Conservation (phyloP, 2,329 filamentous ascomycete species). For the Mariannaea elegans region DNA sequence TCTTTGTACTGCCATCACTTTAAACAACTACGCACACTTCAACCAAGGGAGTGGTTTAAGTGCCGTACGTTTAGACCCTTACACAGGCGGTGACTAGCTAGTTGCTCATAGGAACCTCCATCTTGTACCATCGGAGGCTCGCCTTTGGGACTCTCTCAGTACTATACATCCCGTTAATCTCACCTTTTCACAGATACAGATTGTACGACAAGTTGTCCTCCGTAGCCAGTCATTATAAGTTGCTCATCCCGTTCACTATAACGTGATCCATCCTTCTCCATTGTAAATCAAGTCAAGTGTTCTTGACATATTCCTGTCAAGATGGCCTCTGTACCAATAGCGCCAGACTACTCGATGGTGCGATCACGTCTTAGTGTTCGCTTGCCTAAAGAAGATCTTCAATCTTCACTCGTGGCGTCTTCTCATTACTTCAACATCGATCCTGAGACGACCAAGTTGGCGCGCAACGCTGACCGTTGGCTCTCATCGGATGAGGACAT, state of each 20-base stretch:
- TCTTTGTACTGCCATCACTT: background rate
- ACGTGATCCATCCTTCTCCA: conserved; percentile 8
- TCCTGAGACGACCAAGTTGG: conserved; percentile 32
- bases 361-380: conserved; percentile 38
- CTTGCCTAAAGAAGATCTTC: conserved; percentile 36
- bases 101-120: conserved; percentile 16
- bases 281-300: conserved; percentile 9
- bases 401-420: conserved; percentile 34
- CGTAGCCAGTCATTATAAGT: conserved; percentile 11
- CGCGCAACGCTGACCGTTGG: conserved; percentile 36
- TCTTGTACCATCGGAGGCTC: conserved; percentile 9
- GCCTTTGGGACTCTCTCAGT: background rate
- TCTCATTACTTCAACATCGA: conserved; percentile 39
- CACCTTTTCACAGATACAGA: background rate
- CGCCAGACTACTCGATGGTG: conserved; percentile 40
- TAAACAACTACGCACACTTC: background rate
- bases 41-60: conserved; percentile 4
- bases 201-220: background rate
- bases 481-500: conserved; percentile 35
- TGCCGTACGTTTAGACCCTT: conserved; percentile 17
- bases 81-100: conserved; percentile 17
- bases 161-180: background rate
- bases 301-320: conserved; percentile 16
- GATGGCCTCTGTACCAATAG: conserved; percentile 42
- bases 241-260: background rate